These are phyloP conservation scores for Ganoderma sinense DNA, from an alignment of 1,284 basidiomycete genomes.

Conservation along the genomic window DNA sequence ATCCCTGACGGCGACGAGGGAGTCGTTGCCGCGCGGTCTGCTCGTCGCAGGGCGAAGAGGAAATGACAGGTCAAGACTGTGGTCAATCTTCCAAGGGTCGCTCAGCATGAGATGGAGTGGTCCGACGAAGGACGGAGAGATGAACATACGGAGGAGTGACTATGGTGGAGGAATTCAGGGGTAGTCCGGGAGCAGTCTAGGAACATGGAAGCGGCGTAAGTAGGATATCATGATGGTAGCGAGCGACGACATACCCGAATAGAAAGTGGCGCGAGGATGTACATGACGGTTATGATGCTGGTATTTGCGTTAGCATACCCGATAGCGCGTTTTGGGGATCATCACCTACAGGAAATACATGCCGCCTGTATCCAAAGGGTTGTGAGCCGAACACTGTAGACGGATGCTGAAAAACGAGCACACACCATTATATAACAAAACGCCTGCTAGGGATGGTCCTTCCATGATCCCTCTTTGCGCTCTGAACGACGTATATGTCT, in stretches of 20 bases:
- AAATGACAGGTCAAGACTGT: neutral
- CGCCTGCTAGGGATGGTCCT: no score
- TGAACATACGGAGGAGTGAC: neutral
- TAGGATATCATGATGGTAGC: neutral
- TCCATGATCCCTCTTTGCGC: no score
- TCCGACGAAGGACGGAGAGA: neutral
- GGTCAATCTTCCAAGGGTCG: neutral
- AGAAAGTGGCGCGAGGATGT: neutral
- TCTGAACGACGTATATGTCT: no score
- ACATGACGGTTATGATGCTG: neutral
- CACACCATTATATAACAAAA: no score
- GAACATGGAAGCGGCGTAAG: neutral
- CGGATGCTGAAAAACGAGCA: no score
- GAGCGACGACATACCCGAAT: neutral
- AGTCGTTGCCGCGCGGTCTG: neutral
- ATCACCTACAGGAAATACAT: neutral
- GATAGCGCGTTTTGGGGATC: neutral
- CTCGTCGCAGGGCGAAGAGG: neutral
- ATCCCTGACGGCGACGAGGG: neutral
- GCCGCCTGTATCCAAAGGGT: no score
- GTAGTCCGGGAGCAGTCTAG: no score
- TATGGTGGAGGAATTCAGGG: neutral
- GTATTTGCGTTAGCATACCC: neutral
- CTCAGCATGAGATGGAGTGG: neutral
- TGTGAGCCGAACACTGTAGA: no score